Evolutionary conservation across 106 monocot species (phyloP).

Genomic region (Apostasia ramifera): DNA sequence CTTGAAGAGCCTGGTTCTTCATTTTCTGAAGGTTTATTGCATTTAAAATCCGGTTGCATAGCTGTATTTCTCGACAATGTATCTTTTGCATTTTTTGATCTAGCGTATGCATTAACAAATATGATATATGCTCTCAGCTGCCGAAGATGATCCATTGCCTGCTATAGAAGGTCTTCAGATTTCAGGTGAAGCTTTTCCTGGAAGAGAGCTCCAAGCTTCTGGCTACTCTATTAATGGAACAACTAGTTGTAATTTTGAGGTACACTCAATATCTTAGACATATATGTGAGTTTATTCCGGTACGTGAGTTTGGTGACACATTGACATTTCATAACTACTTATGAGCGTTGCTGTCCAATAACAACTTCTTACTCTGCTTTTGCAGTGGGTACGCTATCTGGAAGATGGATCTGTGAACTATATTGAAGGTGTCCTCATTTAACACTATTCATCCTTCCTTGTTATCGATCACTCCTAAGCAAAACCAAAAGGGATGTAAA

Average conservation of each 20-base stretch:
- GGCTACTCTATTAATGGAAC: conserved; percentile 94
- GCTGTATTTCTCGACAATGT: neutral
- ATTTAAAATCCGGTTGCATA: neutral
- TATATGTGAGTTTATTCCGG: neutral
- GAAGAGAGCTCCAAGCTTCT: conserved; percentile 77
- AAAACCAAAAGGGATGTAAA: no score
- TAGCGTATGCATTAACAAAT: neutral
- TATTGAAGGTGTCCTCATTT: conserved; percentile 50
- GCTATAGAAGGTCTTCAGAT: conserved; percentile 89
- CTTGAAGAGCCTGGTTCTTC: conserved; percentile 93
- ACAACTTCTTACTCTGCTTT: neutral
- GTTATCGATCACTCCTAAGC: neutral
- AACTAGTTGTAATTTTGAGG: conserved; percentile 96
- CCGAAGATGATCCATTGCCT: conserved; percentile 95
- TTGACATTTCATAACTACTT: neutral
- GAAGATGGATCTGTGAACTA: conserved; percentile 75
- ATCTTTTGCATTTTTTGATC: conserved; percentile 8
- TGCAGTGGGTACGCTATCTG: conserved; percentile 69
- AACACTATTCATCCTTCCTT: neutral
- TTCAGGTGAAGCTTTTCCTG: conserved; percentile 93
- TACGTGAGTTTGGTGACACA: neutral
- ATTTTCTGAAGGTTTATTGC: conserved; percentile 84
- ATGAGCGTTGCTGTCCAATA: neutral
- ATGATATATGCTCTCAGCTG: conserved; percentile 39
- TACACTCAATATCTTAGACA: conserved; percentile 9